Evolutionary conservation across 768 basidiomycete genomes (phyloP).

Genomic region (Saitozyma sp.): DNA sequence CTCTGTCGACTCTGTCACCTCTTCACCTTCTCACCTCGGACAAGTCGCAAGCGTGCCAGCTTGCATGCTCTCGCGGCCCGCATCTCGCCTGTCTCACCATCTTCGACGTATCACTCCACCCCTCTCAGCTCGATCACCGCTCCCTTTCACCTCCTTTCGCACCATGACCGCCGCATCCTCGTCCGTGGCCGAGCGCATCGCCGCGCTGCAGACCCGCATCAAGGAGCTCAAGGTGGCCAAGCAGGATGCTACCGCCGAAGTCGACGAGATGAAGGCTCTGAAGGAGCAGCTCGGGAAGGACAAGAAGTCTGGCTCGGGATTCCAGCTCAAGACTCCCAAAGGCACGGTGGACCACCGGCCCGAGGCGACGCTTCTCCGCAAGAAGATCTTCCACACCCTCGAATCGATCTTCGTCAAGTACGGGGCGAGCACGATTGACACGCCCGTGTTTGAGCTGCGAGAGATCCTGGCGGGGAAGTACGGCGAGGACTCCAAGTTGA

Average conservation of each 20-base stretch:
- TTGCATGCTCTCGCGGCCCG: background rate
- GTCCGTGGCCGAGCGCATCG: slow-evolving; percentile 24
- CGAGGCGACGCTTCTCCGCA: slow-evolving; percentile 85
- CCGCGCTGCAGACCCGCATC: slow-evolving; percentile 39
- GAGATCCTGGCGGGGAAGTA: slow-evolving; percentile 92
- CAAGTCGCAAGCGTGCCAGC: background rate
- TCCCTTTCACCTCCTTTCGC: background rate
- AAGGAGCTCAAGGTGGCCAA: slow-evolving; percentile 43
- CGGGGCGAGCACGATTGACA: slow-evolving; percentile 90
- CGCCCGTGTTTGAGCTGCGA: slow-evolving; percentile 96
- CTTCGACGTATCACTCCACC: background rate
- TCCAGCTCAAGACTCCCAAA: slow-evolving; percentile 93
- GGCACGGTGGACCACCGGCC: slow-evolving; percentile 95
- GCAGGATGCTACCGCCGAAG: slow-evolving; percentile 38
- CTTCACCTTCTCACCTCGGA: no score
- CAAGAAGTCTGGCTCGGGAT: slow-evolving; percentile 51
- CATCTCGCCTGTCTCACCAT: background rate
- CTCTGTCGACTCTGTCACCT: no score
- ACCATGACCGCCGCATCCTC: background rate
- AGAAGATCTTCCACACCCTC: slow-evolving; percentile 83
- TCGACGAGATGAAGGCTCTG: slow-evolving; percentile 47
- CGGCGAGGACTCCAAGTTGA: slow-evolving; percentile 94
- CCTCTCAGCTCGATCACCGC: background rate
- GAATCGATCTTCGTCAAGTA: slow-evolving; percentile 83
- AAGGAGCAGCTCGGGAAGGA: slow-evolving; percentile 53